Base-by-base conservation (phyloP, 1,284 basidiomycete genomes). In the Ganoderma boninense region DNA sequence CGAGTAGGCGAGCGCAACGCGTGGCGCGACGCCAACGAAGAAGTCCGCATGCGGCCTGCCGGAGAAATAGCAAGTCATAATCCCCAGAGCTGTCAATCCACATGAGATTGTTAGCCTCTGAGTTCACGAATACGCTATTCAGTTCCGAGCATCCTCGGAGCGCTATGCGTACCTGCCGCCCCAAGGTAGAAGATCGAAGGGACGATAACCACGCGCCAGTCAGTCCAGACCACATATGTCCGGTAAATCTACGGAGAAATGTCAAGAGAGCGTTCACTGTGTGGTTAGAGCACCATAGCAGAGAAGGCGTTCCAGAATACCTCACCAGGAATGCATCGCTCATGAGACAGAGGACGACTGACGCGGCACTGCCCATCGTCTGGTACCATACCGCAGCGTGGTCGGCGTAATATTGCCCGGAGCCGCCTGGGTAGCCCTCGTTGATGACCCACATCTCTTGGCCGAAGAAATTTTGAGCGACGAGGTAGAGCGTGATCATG, bases 381-480 rank as follows among this genome's bases (percentile, higher is more conserved):
- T 74, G 66, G 63, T 74, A 74, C 73, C 73, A 72, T 0, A 71
- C 66, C 38, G 66, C 57, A 5, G 71, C 71, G 32, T 73, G 69
- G 29, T 66, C 68, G 20, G 59, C 65, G 44, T 75, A 59, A 42
- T 68, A 76, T 23, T 54, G 63, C 1, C 62, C 46, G 7, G 69
- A 49, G 0, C 74, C 74, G 20, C 73, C 75, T 0, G 73, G 72
- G 16, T 62, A 67, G 38, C 70, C 63, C 23, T 43, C 62, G 56
- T 76, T 68, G 23, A 71, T 66, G 57, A 76, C 72, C 75, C 75
- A 76, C 73, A 75, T 74, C 35, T 73, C 70, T 54, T 74, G 65
- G 6, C 75, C 75, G 65, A 76, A 76, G 11, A 74, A 70, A 8
- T 69, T 67, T 18, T 75, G 64, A 0, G 67, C 67, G 32, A 74